Percentiles rank a stretch among this genome's conserved stretches.
Evolutionary conservation across 306 rosid genomes (phyloP).

Genomic region (Phaseolus lunatus): DNA sequence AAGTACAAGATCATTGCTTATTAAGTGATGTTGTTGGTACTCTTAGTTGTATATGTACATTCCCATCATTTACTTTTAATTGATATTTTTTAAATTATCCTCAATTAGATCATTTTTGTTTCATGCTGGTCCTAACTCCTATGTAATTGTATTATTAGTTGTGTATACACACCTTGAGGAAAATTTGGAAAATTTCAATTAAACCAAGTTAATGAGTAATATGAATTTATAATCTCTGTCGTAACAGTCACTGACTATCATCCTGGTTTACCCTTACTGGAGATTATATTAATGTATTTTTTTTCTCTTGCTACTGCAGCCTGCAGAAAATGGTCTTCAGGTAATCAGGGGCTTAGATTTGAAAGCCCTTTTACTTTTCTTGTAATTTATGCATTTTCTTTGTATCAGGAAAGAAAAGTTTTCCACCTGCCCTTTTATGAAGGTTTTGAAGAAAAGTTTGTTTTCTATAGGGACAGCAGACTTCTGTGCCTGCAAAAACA

Average conservation of each 20-base stretch:
- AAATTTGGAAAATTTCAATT: constrained; percentile 30
- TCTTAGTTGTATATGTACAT: constrained; percentile 14
- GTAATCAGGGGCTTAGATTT: constrained; percentile 60
- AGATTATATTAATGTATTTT: constrained; percentile 52
- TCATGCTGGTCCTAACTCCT: not conserved
- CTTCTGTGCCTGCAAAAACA: constrained; percentile 55
- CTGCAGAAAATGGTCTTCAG: constrained; percentile 70
- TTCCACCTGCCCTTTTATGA: not conserved
- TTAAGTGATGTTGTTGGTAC: constrained; percentile 12
- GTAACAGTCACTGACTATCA: constrained; percentile 22
- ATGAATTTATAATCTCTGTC: constrained; percentile 11
- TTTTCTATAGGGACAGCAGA: constrained; percentile 53
- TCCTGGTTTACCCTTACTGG: constrained; percentile 23
- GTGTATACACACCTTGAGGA: constrained; percentile 20
- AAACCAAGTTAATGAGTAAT: constrained; percentile 32
- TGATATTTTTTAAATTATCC: constrained; percentile 24
- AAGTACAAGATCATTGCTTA: constrained; percentile 40
- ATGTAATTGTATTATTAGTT: constrained; percentile 36
- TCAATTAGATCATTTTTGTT: constrained; percentile 11
- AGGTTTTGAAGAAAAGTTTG: constrained; percentile 41
- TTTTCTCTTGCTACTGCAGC: constrained; percentile 54
- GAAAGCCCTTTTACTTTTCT: constrained; percentile 23
- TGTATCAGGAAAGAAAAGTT: not conserved
- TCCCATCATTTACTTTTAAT: not conserved
- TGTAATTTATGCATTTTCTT: constrained; percentile 35